Evolutionary conservation across 2,329 filamentous ascomycete genomes (phyloP).

Genomic region (Nannizzia gypsea): DNA sequence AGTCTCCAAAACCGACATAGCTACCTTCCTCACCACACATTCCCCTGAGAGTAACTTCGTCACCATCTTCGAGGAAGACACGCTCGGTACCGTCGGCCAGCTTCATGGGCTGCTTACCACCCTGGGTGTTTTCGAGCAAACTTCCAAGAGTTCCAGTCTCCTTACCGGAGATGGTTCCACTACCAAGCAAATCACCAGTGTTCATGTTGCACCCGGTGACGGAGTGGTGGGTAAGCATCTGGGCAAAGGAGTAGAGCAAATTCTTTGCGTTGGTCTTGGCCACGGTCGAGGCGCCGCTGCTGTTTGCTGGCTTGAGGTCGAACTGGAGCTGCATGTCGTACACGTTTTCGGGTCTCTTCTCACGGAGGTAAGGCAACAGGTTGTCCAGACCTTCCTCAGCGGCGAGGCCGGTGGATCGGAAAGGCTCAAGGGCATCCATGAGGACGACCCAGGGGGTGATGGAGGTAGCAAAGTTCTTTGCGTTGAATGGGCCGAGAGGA

Average conservation of each 20-base stretch:
- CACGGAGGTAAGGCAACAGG: constrained; percentile 52
- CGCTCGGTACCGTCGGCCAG: constrained; percentile 55
- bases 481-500: constrained; percentile 68
- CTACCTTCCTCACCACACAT: constrained; percentile 52
- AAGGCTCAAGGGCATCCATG: constrained; percentile 62
- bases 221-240: constrained; percentile 71
- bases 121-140: constrained; percentile 59
- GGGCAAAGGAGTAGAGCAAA: constrained; percentile 69
- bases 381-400: constrained; percentile 38
- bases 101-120: constrained; percentile 53
- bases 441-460: constrained; percentile 72
- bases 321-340: constrained; percentile 61
- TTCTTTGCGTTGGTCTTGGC: constrained; percentile 51
- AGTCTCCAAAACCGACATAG: constrained; percentile 65
- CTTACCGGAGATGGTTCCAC: constrained; percentile 63
- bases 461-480: constrained; percentile 70
- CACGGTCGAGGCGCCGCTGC: constrained; percentile 44
- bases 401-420: constrained; percentile 42
- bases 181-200: constrained; percentile 63
- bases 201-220: constrained; percentile 64
- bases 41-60: constrained; percentile 56
- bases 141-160: constrained; percentile 51
- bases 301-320: constrained; percentile 38
- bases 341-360: constrained; percentile 47
- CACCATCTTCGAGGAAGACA: constrained; percentile 62